Percentiles rank a stretch among this genome's conserved stretches.
Evolutionary conservation across 75 land plant species (phyloP).

Genomic region (Pinus albicaulis): DNA sequence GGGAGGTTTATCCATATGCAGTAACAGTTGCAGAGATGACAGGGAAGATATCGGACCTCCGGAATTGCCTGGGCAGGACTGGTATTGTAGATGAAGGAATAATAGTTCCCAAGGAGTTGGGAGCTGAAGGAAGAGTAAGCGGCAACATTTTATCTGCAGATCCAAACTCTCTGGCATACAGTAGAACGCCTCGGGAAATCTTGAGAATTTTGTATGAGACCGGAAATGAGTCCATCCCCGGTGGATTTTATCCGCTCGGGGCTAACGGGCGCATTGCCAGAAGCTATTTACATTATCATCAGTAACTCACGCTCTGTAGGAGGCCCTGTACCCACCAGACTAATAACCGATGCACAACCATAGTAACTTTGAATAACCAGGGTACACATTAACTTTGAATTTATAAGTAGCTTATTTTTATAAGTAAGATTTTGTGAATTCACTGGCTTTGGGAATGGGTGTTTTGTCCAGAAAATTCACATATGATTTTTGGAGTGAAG

Average conservation of each 20-base stretch:
- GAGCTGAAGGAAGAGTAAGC: conserved; percentile 42
- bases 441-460: too few relatives aligned
- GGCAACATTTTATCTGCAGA: conserved; percentile 63
- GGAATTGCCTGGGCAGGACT: conserved; percentile 40
- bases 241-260: conserved; percentile 78
- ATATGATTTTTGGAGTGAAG: too few relatives aligned
- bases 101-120: conserved; percentile 33
- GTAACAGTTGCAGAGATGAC: conserved; percentile 70
- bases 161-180: conserved; percentile 38
- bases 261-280: conserved; percentile 57
- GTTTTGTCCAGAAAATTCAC: too few relatives aligned
- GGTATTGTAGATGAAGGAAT: conserved; percentile 67
- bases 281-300: neutral
- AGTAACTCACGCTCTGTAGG: too few relatives aligned
- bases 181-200: conserved; percentile 42
- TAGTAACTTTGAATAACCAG: too few relatives aligned
- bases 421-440: too few relatives aligned
- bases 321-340: too few relatives aligned
- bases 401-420: too few relatives aligned
- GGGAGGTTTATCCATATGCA: conserved; percentile 39
- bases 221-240: conserved; percentile 51
- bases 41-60: conserved; percentile 28
- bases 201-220: conserved; percentile 48
- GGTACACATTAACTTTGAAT: too few relatives aligned
- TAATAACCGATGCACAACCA: too few relatives aligned